Evolutionary conservation across 2,329 filamentous ascomycete species (phyloP), one percentile per base, ranked within the genome.

Genomic region (Cyanodermella asteris): DNA sequence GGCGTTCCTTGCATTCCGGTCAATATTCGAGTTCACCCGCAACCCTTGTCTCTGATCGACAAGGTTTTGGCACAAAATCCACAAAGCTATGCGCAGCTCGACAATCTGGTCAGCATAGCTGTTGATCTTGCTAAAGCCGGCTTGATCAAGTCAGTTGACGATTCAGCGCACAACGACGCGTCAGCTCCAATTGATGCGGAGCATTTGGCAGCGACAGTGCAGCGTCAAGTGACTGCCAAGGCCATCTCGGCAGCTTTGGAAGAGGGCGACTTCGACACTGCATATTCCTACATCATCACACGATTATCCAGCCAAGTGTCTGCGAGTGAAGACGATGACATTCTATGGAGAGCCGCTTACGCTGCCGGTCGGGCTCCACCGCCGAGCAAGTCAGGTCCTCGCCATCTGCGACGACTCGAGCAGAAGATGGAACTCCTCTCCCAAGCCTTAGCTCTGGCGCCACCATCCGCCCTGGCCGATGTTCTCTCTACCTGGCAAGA

Each of bases 1-100:
- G 64, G 64, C 11, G 61, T 72, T 10, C 65, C 65, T 3, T 72
- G 72, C 38, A 61, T 67, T 36, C 67, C 67, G 3, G 67, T 72
- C 36, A 69, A 60, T 38, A 71, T 72, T 29, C 60, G 67, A n/a
- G 61, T 66, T 20, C 64, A 61, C 34, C 46, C 56, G 7, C 65
- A 72, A 37, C 65, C 67, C 5, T 43, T 72, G 4, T 55, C 55
- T 1, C 45, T 72, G 13, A 50, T 72, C 25, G 53, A 54, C 29
- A 70, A 63, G 37, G 53, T 72, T 0, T 51, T 72, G 6, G 58
- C 64, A 22, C 67, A 72, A 36, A 72, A 72, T 29, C 38, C 50
- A 1, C 55, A 56, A 29, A 64, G 61, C 35, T 72, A 72, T 38
- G 65, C 64, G 3, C 64, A 72, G 36, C 47, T 72, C 1, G 66